phyloP scores from a whole-genome alignment of 2,329 filamentous ascomycete species.

The Aureobasidium sp. region DNA sequence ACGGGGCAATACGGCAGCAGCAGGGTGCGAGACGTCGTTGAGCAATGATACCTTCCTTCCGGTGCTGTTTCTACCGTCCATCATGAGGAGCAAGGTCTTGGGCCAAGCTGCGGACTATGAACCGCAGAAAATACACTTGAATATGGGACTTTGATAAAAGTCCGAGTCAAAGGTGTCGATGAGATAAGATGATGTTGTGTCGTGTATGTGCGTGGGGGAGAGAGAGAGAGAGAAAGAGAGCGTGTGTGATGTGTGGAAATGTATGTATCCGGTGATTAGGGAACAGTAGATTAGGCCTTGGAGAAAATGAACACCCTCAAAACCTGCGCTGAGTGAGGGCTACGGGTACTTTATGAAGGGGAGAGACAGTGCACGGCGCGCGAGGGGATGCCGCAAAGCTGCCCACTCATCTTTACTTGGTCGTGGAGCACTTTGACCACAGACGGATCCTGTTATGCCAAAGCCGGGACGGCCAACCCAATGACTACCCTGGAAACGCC shows the following conservation, averaged over 20 bases:
- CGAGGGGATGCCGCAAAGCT: slow-evolving; percentile 14
- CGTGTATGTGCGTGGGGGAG: background rate
- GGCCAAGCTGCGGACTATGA: background rate
- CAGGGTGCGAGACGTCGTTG: slow-evolving; percentile 35
- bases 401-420: slow-evolving; percentile 7
- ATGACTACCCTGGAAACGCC: slow-evolving; percentile 14
- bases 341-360: slow-evolving; percentile 12
- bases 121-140: background rate
- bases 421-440: slow-evolving; percentile 12
- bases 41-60: slow-evolving; percentile 46
- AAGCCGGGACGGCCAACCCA: slow-evolving; percentile 13
- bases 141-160: background rate
- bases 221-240: too few relatives aligned
- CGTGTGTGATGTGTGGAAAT: background rate
- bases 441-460: slow-evolving; percentile 1
- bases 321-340: background rate
- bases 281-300: background rate
- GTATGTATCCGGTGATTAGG: background rate
- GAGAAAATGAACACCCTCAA: background rate
- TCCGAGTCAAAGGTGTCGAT: background rate
- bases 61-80: slow-evolving; percentile 47
- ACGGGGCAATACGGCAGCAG: slow-evolving; percentile 24
- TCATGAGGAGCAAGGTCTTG: slow-evolving; percentile 30
- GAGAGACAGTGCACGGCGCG: slow-evolving; percentile 7
- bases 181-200: background rate